Base-by-base conservation (phyloP, 73 alveolate genomes). In the Paramecium pentaurelia region DNA sequence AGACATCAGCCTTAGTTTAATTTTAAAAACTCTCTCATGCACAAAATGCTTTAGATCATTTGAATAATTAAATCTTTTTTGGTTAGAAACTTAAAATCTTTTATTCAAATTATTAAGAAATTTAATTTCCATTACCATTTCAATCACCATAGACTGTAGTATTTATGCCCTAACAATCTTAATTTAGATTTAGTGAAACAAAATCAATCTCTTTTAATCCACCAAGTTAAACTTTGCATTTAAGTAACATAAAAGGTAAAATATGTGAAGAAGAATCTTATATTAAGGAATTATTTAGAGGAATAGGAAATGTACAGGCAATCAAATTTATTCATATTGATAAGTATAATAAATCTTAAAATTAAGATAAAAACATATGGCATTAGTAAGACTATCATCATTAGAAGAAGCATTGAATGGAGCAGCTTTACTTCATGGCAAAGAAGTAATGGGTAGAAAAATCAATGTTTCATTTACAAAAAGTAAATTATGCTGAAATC, bases 401-500 rank as follows among this genome's bases (percentile, higher is more conserved):
- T n/a, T 60, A 34, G 94, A 89, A 89, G 94, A 89, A 71, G 94
- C 94, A 10, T 71, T 89, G 71, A 89, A 89, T 71, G 94, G 92
- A 71, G 92, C 88, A 37, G 86, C 92, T 12, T 47, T 71, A 71
- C 64, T 89, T n/a, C 94, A 89, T 71, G 94, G 88, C 3, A 83
- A 89, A 32, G 94, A 89, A 71, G 77, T 89, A 12, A 58, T 71
- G 71, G 91, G 94, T 30, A 77, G 94, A 71, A 89, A 89, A 73
- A 89, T 89, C 30, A 77, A 89, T 47, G 88, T 89, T 45, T 89
- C 94, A 45, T 89, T 89, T 40, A 89, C 94, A 1, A 80, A 80
- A 80, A 80, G 91, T 47, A 80, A 80, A 49, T 42, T 80, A 25
- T 80, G 91, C 75, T 80, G 91, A 80, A 44, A 68, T n/a, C 70